Percentiles rank a stretch among this genome's conserved stretches.
phyloP scores from a whole-genome alignment of 2,329 filamentous ascomycete species.

The Colletotrichum coccodes region DNA sequence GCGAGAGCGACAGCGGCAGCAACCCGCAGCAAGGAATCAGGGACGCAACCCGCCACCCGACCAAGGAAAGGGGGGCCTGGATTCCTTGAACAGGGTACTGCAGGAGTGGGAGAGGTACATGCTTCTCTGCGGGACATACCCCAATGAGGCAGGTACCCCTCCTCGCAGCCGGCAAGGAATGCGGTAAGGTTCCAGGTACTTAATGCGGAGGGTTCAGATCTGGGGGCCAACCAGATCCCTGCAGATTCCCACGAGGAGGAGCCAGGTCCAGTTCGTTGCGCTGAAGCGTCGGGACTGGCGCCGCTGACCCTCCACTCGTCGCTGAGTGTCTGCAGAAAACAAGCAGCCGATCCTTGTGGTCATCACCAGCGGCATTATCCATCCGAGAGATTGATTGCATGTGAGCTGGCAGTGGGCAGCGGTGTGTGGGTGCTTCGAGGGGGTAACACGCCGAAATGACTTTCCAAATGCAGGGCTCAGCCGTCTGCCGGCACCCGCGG shows the following conservation, averaged over 20 bases:
- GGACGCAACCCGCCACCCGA: slow-evolving; percentile 7
- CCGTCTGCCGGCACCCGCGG: not conserved
- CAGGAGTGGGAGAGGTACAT: not conserved
- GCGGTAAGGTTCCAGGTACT: not conserved
- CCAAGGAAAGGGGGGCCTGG: not conserved
- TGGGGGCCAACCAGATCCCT: slow-evolving; percentile 27
- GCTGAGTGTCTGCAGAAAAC: not conserved
- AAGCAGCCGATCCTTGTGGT: not conserved
- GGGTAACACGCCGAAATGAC: not conserved
- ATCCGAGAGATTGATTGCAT: not conserved
- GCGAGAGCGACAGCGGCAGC: not conserved
- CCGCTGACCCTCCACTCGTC: not conserved
- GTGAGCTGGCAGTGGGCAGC: slow-evolving; percentile 17
- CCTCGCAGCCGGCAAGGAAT: not conserved
- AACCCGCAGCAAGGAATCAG: not conserved
- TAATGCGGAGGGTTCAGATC: slow-evolving; percentile 28
- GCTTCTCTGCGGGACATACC: not conserved
- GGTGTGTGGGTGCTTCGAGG: not conserved
- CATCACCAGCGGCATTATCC: slow-evolving; percentile 12
- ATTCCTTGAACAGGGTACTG: not conserved
- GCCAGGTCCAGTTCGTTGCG: slow-evolving; percentile 4
- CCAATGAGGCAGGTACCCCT: not conserved
- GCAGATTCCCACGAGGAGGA: slow-evolving; percentile 29
- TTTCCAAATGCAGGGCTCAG: not conserved
- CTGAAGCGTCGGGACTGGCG: too few species aligned